These are phyloP conservation scores for Heteromeles arbutifolia DNA, from an alignment of 306 rosid species.

Conservation along the genomic window DNA sequence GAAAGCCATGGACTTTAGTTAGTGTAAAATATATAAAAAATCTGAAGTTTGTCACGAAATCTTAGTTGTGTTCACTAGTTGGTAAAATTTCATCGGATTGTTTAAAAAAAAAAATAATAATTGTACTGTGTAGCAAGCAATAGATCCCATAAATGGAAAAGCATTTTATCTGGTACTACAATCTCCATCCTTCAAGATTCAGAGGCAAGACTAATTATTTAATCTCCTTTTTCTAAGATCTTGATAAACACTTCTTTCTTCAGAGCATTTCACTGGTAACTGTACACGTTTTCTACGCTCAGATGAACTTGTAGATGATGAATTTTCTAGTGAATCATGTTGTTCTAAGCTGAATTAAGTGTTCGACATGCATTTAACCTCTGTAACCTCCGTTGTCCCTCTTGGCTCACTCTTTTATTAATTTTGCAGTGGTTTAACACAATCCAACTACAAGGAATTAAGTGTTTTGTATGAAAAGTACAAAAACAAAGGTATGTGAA, in stretches of 20 bases:
- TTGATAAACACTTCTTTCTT: neutral
- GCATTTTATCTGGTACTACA: neutral
- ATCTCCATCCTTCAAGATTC: neutral
- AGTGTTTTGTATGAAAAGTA: slow-evolving; percentile 61
- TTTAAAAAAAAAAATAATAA: neutral
- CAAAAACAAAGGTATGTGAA: slow-evolving; percentile 60
- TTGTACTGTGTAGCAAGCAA: neutral
- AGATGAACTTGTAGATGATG: neutral
- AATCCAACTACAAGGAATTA: slow-evolving; percentile 77
- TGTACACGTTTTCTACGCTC: neutral
- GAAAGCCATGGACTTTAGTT: neutral
- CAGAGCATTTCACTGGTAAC: neutral
- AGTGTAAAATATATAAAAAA: too few relatives aligned
- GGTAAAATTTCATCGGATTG: neutral
- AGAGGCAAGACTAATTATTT: neutral
- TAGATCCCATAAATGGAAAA: neutral
- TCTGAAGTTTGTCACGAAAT: neutral
- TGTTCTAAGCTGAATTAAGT: neutral
- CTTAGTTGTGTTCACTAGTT: neutral
- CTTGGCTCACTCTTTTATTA: neutral
- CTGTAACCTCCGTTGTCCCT: neutral
- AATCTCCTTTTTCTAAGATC: neutral
- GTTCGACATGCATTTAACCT: neutral
- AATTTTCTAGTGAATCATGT: neutral
- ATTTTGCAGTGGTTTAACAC: slow-evolving; percentile 75